These are phyloP conservation scores for Suhomyces panamericanus DNA, from an alignment of 1,139 yeast species.

Conservation along the genomic window DNA sequence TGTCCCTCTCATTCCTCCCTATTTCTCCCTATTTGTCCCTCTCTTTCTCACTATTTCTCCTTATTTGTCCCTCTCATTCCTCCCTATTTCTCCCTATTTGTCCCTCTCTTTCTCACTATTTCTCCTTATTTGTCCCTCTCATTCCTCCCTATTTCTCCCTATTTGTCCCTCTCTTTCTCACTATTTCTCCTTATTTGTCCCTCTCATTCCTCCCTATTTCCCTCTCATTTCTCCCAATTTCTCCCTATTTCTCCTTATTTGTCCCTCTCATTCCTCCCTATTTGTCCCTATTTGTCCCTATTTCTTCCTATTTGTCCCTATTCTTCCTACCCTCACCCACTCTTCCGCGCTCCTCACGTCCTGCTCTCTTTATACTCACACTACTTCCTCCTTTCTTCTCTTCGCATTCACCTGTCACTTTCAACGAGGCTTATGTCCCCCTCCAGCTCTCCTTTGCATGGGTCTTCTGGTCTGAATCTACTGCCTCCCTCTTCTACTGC, in stretches of 20 bases:
- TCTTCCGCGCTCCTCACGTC: not conserved
- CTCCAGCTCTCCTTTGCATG: not conserved
- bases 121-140: not conserved
- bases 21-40: too few species aligned
- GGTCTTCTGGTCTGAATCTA: not conserved
- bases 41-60: not conserved
- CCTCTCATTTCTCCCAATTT: not conserved
- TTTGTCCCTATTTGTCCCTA: not conserved
- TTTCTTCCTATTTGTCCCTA: not conserved
- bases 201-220: not conserved
- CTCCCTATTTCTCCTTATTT: too few species aligned
- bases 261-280: not conserved
- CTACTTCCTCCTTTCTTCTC: not conserved
- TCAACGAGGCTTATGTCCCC: not conserved
- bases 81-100: not conserved
- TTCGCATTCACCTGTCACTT: not conserved
- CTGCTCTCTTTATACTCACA: not conserved
- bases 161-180: not conserved
- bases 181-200: not conserved
- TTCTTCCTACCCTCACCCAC: not conserved
- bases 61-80: too few species aligned
- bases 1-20: not conserved
- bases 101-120: not conserved
- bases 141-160: not conserved
- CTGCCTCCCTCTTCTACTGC: not conserved